phyloP scores from a whole-genome alignment of 306 rosid genomes.

The Purshia tridentata region DNA sequence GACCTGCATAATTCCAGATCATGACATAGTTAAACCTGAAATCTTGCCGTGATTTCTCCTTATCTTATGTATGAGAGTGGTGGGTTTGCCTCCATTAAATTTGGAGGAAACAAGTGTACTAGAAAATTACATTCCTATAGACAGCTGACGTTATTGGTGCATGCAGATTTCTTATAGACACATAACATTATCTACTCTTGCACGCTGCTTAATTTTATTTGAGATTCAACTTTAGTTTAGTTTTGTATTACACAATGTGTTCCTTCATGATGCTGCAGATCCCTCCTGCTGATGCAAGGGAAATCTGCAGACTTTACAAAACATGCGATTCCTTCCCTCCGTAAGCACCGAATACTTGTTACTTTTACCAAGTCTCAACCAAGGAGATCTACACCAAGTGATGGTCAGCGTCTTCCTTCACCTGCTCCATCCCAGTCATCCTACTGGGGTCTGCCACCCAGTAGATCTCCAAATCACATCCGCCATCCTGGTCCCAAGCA shows the following conservation, averaged over 20 bases:
- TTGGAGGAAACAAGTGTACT: neutral
- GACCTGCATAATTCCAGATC: neutral
- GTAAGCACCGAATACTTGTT: conserved; percentile 75
- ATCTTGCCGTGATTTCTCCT: neutral
- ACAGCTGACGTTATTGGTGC: neutral
- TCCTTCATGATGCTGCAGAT: conserved; percentile 40
- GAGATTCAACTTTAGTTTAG: conserved; percentile 1
- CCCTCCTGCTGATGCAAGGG: conserved; percentile 72
- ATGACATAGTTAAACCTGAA: neutral
- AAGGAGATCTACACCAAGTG: conserved; percentile 45
- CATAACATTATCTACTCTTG: neutral
- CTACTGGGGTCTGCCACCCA: conserved; percentile 66
- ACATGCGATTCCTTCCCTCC: conserved; percentile 77
- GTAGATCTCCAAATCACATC: conserved; percentile 62
- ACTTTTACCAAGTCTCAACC: conserved; percentile 76
- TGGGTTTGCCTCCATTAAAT: neutral
- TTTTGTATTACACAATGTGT: conserved; percentile 20
- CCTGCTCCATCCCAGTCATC: conserved; percentile 41
- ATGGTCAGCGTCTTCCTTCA: conserved; percentile 49
- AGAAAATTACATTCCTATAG: too few species aligned
- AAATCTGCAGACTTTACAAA: conserved; percentile 67
- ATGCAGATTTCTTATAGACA: neutral
- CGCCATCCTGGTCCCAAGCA: conserved; percentile 76
- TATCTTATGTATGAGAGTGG: neutral
- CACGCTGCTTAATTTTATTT: conserved; percentile 1